phyloP scores from a whole-genome alignment of 2,329 filamentous ascomycete genomes.

The Pseudogymnoascus sp. region DNA sequence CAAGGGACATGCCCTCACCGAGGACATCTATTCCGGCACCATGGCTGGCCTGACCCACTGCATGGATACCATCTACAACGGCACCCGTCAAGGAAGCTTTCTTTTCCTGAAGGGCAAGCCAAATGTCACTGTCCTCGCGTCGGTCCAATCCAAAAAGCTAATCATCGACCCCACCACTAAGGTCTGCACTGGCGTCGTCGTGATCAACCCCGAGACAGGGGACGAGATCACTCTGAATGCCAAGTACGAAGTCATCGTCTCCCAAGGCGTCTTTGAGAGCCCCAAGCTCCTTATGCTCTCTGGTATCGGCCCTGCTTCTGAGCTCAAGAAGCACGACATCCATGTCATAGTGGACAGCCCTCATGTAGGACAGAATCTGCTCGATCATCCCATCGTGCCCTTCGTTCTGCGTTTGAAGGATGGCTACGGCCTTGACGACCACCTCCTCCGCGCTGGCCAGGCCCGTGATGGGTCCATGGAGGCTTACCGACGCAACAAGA shows the following conservation, averaged over 20 bases:
- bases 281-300: constrained; percentile 12
- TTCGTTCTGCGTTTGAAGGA: constrained; percentile 37
- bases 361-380: constrained; percentile 27
- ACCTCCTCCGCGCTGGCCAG: constrained; percentile 30
- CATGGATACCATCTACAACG: constrained; percentile 50
- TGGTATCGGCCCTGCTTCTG: constrained; percentile 15
- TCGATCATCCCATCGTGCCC: constrained; percentile 35
- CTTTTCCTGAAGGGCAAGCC: constrained; percentile 43
- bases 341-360: constrained; percentile 22
- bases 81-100: constrained; percentile 45
- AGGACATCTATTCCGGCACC: constrained; percentile 49
- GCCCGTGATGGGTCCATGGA: constrained; percentile 33
- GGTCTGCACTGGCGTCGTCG: constrained; percentile 36
- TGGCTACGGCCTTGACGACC: constrained; percentile 32
- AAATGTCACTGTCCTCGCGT: constrained; percentile 46
- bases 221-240: constrained; percentile 40
- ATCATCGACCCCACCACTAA: constrained; percentile 39
- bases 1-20: constrained; percentile 42
- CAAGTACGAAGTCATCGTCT: constrained; percentile 30
- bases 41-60: constrained; percentile 48
- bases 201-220: constrained; percentile 34
- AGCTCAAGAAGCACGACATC: constrained; percentile 29
- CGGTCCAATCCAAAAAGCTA: constrained; percentile 44
- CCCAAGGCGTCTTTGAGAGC: constrained; percentile 11
- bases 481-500: constrained; percentile 33